Base-by-base conservation (phyloP, 352 stramenopile species). In the Pythium monospermum region DNA sequence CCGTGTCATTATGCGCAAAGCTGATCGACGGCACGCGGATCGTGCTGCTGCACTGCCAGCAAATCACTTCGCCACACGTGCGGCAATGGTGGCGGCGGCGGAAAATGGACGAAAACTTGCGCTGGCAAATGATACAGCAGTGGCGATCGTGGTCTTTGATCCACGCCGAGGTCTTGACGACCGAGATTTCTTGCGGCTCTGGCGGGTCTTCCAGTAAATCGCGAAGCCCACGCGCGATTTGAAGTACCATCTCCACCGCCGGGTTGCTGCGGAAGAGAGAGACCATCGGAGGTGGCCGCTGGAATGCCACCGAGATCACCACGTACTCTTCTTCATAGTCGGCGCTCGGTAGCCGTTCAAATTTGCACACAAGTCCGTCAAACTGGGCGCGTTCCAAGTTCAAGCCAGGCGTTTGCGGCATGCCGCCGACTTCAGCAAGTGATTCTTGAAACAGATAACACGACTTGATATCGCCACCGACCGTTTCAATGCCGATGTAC, bases 401-500 rank as follows among this genome's bases (percentile, higher is more conserved):
- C 44, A 81, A 80, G 22, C 69, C 78, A 30, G 83, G 74, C 32
- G 85, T 92, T 22, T 91, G 82, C 7, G 81, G 76, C 76, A 91
- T 85, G n/a, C 83, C 77, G 32, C 76, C 78, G 35, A 91, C 77
- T 47, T 94, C 82, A 5, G 81, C 78, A 2, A 92, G 64, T 37
- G 81, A 92, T 49, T 94, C 81, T 39, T 94, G 83, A 47, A 92
- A 94, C 16, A 92, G 53, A 52, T 92, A 94, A 44, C 77, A 90
- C 46, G 80, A 78, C 26, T 86, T 75, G 57, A 94, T 88, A 30
- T 91, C 77, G 6, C 79, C 74, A 3, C 73, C 73, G 5, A 68
- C 74, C 1, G 74, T 84, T 58, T 91, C 83, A 43, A 92, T 88
- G 10, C 83, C 83, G 48, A 94, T 85, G 48, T 92, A 92, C 73